These are phyloP conservation scores for Epichloe glyceriae DNA, from an alignment of 2,329 filamentous ascomycete species.

Conservation along the genomic window DNA sequence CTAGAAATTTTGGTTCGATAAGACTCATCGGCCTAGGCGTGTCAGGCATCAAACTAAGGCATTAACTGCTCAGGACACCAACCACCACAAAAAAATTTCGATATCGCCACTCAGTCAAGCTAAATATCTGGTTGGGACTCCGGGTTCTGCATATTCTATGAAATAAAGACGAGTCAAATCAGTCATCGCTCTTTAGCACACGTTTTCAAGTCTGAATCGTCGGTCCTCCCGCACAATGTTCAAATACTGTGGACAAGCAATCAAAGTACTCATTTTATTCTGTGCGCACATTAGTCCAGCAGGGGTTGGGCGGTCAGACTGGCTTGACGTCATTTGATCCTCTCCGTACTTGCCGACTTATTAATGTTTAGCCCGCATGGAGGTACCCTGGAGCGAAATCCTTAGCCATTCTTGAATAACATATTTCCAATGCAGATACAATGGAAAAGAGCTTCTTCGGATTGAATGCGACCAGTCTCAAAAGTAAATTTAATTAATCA, in stretches of 20 bases:
- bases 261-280: not conserved
- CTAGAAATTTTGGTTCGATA: constrained; percentile 22
- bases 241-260: not conserved
- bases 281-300: not conserved
- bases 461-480: too few relatives aligned
- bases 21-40: constrained; percentile 5
- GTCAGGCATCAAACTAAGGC: constrained; percentile 26
- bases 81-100: not conserved
- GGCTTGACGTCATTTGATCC: constrained; percentile 3
- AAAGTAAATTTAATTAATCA: too few relatives aligned
- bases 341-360: not conserved
- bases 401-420: not conserved
- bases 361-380: too few relatives aligned
- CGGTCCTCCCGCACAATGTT: not conserved
- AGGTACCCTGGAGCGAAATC: not conserved
- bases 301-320: not conserved
- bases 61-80: constrained; percentile 10
- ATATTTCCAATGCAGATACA: not conserved
- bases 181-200: not conserved
- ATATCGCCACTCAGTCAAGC: not conserved
- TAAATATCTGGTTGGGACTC: too few relatives aligned
- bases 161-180: too few relatives aligned
- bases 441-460: not conserved
- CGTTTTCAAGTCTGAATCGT: too few relatives aligned
- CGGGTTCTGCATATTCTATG: too few relatives aligned